A percentile compares a stretch with the other conserved stretches of the same genome.
phyloP scores from a whole-genome alignment of 805 yeast species.

The Candida sakaeoensis region DNA sequence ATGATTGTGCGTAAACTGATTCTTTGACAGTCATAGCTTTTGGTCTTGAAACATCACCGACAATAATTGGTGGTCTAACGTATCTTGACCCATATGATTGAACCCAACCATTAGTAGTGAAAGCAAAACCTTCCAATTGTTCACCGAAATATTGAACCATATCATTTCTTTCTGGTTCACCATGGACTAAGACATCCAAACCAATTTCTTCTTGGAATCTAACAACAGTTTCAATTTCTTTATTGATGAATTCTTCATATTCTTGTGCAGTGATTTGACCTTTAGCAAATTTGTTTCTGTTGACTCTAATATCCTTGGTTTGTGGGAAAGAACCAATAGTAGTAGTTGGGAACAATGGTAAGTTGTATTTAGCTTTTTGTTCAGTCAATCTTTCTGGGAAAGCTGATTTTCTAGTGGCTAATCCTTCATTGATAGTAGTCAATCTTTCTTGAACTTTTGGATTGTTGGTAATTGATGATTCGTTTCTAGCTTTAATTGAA shows the following conservation, averaged over 20 bases:
- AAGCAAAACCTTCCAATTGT: conserved; percentile 96
- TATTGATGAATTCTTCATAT: conserved; percentile 93
- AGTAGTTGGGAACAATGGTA: conserved; percentile 99
- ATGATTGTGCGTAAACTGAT: conserved; percentile 97
- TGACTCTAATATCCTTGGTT: conserved; percentile 97
- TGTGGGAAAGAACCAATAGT: conserved; percentile 99
- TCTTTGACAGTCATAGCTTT: conserved; percentile 98
- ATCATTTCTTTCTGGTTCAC: conserved; percentile 99
- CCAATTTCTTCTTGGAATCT: conserved; percentile 99
- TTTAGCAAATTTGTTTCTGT: conserved; percentile 97
- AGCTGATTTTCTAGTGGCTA: conserved; percentile 79
- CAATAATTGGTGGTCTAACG: conserved; percentile 99
- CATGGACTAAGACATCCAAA: conserved; percentile 97
- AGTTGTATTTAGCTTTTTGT: conserved; percentile 83
- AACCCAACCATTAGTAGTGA: conserved; percentile 99
- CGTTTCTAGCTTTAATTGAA: conserved; percentile 79
- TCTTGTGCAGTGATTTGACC: conserved; percentile 94
- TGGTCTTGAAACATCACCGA: conserved; percentile 99
- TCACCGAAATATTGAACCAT: conserved; percentile 99
- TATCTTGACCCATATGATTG: conserved; percentile 99
- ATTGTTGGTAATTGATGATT: conserved; percentile 88
- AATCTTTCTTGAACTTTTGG: conserved; percentile 86
- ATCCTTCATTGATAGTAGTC: conserved; percentile 67
- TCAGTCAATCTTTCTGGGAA: conserved; percentile 84
- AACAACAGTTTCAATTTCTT: conserved; percentile 93